Conservation (phyloP, 495 filamentous ascomycete genomes). For the Cairneyella variabilis region DNA sequence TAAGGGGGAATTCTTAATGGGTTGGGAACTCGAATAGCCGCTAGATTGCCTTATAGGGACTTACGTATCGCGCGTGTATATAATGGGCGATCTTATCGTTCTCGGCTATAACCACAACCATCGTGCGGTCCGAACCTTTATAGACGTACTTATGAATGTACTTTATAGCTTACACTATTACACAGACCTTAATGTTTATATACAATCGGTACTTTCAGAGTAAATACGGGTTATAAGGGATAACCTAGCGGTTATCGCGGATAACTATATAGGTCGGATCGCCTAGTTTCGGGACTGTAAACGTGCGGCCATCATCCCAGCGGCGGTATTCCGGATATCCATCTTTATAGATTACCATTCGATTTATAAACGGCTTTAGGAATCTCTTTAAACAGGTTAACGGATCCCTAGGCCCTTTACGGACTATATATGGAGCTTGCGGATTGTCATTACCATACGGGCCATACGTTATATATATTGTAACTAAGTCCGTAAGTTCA, state of each 20-base stretch:
- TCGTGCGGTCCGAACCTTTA: conserved; percentile 16
- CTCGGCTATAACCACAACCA: conserved; percentile 1
- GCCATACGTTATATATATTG: not conserved
- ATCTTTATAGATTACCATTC: not conserved
- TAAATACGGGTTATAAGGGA: conserved; percentile 19
- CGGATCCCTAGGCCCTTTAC: not conserved
- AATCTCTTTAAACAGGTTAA: not conserved
- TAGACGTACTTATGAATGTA: conserved; percentile 25
- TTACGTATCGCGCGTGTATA: conserved; percentile 15
- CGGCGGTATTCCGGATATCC: not conserved
- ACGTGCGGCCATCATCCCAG: not conserved
- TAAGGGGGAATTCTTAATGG: conserved; percentile 12
- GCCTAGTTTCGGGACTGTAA: conserved; percentile 2
- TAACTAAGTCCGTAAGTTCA: not conserved
- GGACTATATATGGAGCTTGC: conserved; percentile 1
- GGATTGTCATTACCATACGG: conserved; percentile 1
- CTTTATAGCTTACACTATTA: conserved; percentile 9
- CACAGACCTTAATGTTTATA: conserved; percentile 21
- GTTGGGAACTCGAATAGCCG: conserved; percentile 16
- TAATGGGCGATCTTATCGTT: conserved; percentile 15
- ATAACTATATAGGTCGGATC: not conserved
- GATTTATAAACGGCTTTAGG: not conserved
- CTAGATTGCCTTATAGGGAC: conserved; percentile 11
- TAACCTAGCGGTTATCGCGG: conserved; percentile 17
- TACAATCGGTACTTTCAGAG: conserved; percentile 8